Conservation (phyloP, 2,329 filamentous ascomycete species). For the Ceratocystis harringtonii region DNA sequence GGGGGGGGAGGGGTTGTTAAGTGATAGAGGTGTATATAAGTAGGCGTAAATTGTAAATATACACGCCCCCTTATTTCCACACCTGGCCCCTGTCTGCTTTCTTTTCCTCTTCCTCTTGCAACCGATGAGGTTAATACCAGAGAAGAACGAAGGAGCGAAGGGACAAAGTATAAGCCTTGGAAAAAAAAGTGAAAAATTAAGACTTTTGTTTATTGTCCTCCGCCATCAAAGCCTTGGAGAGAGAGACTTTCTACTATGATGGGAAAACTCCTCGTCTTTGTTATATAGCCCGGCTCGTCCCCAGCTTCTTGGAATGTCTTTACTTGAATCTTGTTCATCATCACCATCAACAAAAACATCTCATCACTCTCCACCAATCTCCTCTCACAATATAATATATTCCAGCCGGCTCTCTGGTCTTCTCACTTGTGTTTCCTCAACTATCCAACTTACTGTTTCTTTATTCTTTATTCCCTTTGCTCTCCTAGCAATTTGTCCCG, state of each 20-base stretch:
- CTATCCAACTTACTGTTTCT: not conserved
- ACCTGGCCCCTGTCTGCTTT: not conserved
- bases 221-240: not conserved
- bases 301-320: constrained; percentile 1
- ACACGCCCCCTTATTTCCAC: not conserved
- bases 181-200: not conserved
- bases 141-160: not conserved
- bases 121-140: not conserved
- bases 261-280: not conserved
- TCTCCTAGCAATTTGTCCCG: not conserved
- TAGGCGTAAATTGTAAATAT: not conserved
- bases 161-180: not conserved
- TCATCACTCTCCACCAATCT: not conserved
- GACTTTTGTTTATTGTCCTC: not conserved
- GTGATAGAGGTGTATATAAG: not conserved
- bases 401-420: constrained; percentile 11
- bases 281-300: not conserved
- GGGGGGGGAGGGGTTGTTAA: not conserved
- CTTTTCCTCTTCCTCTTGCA: not conserved
- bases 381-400: constrained; percentile 6
- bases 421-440: not conserved
- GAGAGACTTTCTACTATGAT: not conserved
- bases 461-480: not conserved
- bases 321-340: constrained; percentile 2
- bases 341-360: not conserved